Evolutionary conservation across 495 filamentous ascomycete genomes (phyloP).

Genomic region (Daldinia decipiens): DNA sequence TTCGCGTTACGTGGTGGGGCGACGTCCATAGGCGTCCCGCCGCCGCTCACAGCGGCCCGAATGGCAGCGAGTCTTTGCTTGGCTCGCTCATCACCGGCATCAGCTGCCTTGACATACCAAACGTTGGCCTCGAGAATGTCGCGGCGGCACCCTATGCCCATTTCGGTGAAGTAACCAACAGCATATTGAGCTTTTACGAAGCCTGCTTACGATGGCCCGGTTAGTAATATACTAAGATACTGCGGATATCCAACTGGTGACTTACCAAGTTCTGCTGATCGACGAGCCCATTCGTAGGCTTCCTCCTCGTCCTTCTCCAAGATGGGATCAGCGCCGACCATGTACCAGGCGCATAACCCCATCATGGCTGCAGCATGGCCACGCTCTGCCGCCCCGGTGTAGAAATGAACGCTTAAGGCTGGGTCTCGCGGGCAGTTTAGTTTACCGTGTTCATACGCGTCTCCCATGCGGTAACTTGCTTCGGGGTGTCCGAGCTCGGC

Average conservation of each 20-base stretch:
- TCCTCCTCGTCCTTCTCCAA: conserved; percentile 95
- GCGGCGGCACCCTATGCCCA: conserved; percentile 93
- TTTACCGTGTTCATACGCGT: conserved; percentile 94
- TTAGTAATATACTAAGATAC: conserved; percentile 21
- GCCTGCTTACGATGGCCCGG: conserved; percentile 59
- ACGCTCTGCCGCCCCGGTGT: conserved; percentile 87
- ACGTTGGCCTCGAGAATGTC: conserved; percentile 96
- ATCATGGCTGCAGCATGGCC: conserved; percentile 95
- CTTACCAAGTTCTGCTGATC: conserved; percentile 85
- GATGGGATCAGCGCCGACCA: conserved; percentile 92
- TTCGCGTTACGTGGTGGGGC: conserved; percentile 59
- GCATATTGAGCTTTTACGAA: conserved; percentile 95
- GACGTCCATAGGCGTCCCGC: conserved; percentile 66
- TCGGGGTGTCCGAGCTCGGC: conserved; percentile 90
- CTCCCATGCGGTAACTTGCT: conserved; percentile 87
- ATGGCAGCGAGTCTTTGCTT: conserved; percentile 88
- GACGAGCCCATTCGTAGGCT: conserved; percentile 94
- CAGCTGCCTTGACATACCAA: conserved; percentile 97
- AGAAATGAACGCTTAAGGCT: conserved; percentile 95
- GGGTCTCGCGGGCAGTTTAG: conserved; percentile 89
- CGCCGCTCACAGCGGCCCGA: conserved; percentile 83
- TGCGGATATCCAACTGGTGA: conserved; percentile 19
- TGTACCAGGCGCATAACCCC: conserved; percentile 98
- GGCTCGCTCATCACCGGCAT: conserved; percentile 89
- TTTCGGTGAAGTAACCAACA: conserved; percentile 96